These are phyloP conservation scores for Saksenaea oblongispora DNA, from an alignment of 371 early-diverging fungal genomes.

Conservation along the genomic window DNA sequence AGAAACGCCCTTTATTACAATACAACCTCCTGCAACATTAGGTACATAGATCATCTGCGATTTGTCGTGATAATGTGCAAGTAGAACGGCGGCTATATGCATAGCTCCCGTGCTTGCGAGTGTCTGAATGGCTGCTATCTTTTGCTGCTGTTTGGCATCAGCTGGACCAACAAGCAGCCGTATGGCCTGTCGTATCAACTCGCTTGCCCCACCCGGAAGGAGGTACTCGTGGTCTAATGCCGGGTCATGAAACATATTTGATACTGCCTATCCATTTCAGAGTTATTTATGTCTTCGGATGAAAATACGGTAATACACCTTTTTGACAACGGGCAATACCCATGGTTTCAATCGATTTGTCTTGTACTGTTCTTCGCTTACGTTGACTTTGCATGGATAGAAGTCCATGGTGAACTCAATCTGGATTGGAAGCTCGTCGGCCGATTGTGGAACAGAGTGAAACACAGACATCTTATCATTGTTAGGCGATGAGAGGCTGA, in stretches of 20 bases:
- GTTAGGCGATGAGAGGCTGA: background rate
- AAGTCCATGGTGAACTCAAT: conserved; percentile 72
- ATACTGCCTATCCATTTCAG: conserved; percentile 62
- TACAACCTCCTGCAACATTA: background rate
- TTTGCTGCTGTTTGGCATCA: conserved; percentile 62
- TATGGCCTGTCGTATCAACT: conserved; percentile 50
- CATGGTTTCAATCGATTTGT: conserved; percentile 83
- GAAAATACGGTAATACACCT: conserved; percentile 39
- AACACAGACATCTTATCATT: background rate
- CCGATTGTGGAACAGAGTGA: background rate
- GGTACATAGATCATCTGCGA: background rate
- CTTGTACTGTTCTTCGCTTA: conserved; percentile 88
- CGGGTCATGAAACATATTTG: conserved; percentile 59
- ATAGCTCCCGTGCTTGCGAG: conserved; percentile 90
- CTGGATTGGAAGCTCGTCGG: background rate
- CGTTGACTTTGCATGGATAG: conserved; percentile 71
- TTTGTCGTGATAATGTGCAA: conserved; percentile 51
- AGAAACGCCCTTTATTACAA: conserved; percentile 56
- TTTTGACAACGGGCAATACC: conserved; percentile 83
- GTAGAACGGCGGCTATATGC: conserved; percentile 74
- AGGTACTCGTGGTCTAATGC: conserved; percentile 85
- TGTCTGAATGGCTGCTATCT: conserved; percentile 72
- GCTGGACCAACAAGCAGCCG: conserved; percentile 69
- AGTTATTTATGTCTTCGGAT: background rate
- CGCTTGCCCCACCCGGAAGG: conserved; percentile 68